Evolutionary conservation across 2,329 filamentous ascomycete species (phyloP), one percentile per base, ranked within the genome.

Genomic region (Ophiostoma himal-ulmi): DNA sequence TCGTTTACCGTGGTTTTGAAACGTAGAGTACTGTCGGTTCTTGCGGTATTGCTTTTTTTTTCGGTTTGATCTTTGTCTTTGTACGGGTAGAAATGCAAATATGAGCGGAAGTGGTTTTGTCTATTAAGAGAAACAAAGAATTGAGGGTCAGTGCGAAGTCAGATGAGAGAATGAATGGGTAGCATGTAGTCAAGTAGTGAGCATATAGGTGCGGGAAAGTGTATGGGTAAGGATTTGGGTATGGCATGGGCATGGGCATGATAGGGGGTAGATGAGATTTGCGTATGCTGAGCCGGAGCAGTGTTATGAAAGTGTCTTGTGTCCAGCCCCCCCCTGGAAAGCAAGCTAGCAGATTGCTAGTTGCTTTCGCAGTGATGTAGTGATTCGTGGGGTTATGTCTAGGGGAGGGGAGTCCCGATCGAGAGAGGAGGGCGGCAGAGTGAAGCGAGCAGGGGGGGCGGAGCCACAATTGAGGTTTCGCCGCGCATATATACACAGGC

Each of bases 391-490:
- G 71, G 60, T 70, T 22, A 36, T 30, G 60, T 48, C 14, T 14
- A 30, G 22, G 34, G n/a, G 11, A 65, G 36, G 37, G 41, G 41
- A 14, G n/a, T 17, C 17, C 52, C 34, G 36, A 65, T 65, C n/a
- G 17, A n/a, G 48, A 57, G 39, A 65, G 65, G 70, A 8, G 22
- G 52, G 70, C 22, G 22, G 52, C 8, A 26, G n/a, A 60, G 44
- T 20, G 41, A 17, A 44, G 37, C 37, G 37, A 39, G 37, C 37
- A 39, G 70, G 70, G 60, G 71, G 52, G 71, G 70, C 72, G 68
- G 60, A 69, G 67, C 69, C 64, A 65, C 54, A 70, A 70, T 72
- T 72, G 70, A 73, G 68, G 69, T 73, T 73, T 72, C 69, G 72
- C 62, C 71, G 44, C 60, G 67, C 67, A 65, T 26, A 65, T 69